Evolutionary conservation across 306 rosid species (phyloP).

Genomic region (Vigna radiata): DNA sequence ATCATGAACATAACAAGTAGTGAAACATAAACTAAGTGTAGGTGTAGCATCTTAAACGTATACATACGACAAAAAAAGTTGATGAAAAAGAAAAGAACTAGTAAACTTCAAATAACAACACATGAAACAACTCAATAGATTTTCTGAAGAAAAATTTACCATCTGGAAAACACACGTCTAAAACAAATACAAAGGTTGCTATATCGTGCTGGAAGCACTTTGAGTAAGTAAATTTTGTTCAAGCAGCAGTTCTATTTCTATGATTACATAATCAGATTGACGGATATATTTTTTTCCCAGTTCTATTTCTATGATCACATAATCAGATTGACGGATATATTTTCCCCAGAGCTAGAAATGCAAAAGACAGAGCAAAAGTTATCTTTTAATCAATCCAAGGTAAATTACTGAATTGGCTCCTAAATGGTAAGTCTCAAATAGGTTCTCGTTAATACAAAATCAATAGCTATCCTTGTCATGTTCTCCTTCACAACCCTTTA

Average conservation of each 20-base stretch:
- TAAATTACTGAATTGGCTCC: not conserved
- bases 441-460: conserved; percentile 2
- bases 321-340: too few relatives aligned
- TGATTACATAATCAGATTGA: not conserved
- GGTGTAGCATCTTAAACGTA: not conserved
- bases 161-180: conserved; percentile 2
- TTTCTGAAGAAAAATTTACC: not conserved
- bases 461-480: not conserved
- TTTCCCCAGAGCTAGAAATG: not conserved
- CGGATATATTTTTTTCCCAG: conserved; percentile 4
- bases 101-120: not conserved
- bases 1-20: not conserved
- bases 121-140: not conserved
- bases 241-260: conserved; percentile 14
- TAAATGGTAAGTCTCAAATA: not conserved
- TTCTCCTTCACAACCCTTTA: not conserved
- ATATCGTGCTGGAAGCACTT: not conserved
- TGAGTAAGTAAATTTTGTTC: not conserved
- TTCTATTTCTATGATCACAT: too few relatives aligned
- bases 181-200: conserved; percentile 15
- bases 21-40: not conserved
- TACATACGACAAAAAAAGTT: not conserved
- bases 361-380: not conserved
- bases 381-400: not conserved
- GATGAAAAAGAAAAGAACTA: not conserved